Evolutionary conservation across 441 rosid genomes (phyloP).

Genomic region (Breynia disticha): DNA sequence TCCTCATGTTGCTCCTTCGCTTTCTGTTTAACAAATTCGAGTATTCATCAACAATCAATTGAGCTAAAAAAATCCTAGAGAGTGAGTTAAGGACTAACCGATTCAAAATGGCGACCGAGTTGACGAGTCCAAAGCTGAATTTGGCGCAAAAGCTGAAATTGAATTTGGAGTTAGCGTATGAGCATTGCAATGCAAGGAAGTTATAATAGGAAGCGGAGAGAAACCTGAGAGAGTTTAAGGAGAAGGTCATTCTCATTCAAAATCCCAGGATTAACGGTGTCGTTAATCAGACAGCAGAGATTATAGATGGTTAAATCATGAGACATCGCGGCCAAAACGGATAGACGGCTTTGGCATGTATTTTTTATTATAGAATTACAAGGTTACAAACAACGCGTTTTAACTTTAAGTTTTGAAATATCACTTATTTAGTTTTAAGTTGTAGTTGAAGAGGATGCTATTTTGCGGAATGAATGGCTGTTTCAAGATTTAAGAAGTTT

Average conservation of each 20-base stretch:
- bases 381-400: constrained; percentile 44
- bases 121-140: constrained; percentile 34
- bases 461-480: constrained; percentile 67
- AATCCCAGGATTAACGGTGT: constrained; percentile 24
- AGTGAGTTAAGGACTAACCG: constrained; percentile 14
- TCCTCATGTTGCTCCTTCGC: constrained; percentile 13
- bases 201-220: background rate
- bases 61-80: background rate
- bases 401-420: constrained; percentile 51
- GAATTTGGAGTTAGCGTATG: background rate
- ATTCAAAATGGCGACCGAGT: constrained; percentile 18
- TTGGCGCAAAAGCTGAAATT: constrained; percentile 33
- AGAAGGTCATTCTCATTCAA: constrained; percentile 32
- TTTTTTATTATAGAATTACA: too few relatives aligned
- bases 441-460: constrained; percentile 46
- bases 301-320: constrained; percentile 16
- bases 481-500: constrained; percentile 44
- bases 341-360: too few relatives aligned
- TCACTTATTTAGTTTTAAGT: constrained; percentile 40
- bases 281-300: constrained; percentile 39
- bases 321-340: constrained; percentile 10
- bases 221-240: constrained; percentile 49
- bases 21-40: constrained; percentile 15
- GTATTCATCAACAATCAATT: background rate
- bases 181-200: background rate